Evolutionary conservation across 169 alveolate genomes (phyloP).

Genomic region (Babesia ovis): DNA sequence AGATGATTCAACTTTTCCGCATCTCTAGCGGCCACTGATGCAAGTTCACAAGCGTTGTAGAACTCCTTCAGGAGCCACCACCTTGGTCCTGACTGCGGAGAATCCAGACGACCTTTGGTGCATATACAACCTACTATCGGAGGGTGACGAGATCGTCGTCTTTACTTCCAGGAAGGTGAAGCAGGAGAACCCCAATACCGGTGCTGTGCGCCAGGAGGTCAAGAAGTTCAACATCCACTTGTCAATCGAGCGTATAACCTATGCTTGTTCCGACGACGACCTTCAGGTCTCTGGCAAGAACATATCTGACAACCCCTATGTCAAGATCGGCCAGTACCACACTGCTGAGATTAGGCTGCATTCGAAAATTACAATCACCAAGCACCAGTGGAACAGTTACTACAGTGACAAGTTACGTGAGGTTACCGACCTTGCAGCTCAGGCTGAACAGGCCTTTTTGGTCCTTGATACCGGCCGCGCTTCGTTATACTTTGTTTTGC

Average conservation of each 20-base stretch:
- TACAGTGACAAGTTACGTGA: conserved; percentile 37
- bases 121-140: conserved; percentile 67
- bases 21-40: conserved; percentile 18
- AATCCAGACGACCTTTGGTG: conserved; percentile 78
- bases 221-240: conserved; percentile 62
- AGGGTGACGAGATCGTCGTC: conserved; percentile 64
- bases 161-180: conserved; percentile 71
- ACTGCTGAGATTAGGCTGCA: conserved; percentile 70
- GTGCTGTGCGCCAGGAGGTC: conserved; percentile 50
- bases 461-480: conserved; percentile 59
- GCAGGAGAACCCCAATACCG: conserved; percentile 25
- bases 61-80: conserved; percentile 49
- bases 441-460: conserved; percentile 58
- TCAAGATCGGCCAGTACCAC: conserved; percentile 76
- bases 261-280: conserved; percentile 68
- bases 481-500: conserved; percentile 30
- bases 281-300: conserved; percentile 72
- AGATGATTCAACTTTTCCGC: too few species aligned
- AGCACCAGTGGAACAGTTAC: conserved; percentile 62
- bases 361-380: conserved; percentile 67
- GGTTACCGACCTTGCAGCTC: conserved; percentile 19
- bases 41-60: conserved; percentile 22
- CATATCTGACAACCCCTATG: conserved; percentile 59
- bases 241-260: conserved; percentile 61
- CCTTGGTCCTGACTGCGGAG: conserved; percentile 44